Percentiles rank a stretch among this genome's conserved stretches.
These are phyloP conservation scores for Cadophora gregata DNA, from an alignment of 2,329 filamentous ascomycete genomes.

Conservation along the genomic window DNA sequence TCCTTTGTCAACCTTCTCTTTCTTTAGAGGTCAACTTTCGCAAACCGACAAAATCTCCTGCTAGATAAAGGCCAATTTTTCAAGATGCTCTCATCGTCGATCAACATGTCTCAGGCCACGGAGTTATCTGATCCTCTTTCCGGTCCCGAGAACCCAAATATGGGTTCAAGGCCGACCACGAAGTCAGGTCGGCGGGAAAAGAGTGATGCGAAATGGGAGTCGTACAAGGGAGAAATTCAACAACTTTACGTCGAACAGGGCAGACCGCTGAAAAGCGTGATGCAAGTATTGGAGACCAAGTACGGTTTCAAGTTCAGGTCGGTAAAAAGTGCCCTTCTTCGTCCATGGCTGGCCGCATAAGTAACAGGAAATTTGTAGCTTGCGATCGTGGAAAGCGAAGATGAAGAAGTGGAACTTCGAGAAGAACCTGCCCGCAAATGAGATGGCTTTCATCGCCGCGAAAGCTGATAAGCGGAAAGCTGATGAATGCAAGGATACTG, in stretches of 20 bases:
- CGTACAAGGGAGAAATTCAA: constrained; percentile 16
- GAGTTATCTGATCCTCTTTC: background rate
- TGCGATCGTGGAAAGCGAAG: constrained; percentile 25
- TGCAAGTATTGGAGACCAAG: background rate
- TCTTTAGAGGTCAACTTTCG: background rate
- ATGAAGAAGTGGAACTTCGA: constrained; percentile 26
- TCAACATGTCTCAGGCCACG: background rate
- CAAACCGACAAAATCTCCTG: too few relatives aligned
- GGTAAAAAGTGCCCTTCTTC: background rate
- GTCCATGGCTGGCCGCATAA: background rate
- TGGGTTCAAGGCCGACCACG: background rate
- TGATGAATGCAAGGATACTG: constrained; percentile 20
- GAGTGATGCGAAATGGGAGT: constrained; percentile 12
- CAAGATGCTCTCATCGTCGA: background rate
- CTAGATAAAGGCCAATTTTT: background rate
- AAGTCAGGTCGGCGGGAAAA: background rate
- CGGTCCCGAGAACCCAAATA: background rate
- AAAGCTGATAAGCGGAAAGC: constrained; percentile 22
- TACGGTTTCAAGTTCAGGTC: constrained; percentile 2
- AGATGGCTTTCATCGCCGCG: constrained; percentile 19
- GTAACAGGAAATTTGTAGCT: constrained; percentile 3
- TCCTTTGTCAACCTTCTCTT: background rate
- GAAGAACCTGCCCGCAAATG: constrained; percentile 23
- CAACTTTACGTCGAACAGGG: constrained; percentile 10
- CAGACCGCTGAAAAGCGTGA: constrained; percentile 6